phyloP scores from a whole-genome alignment of 164 flowering plant genomes.

The Houttuynia cordata region DNA sequence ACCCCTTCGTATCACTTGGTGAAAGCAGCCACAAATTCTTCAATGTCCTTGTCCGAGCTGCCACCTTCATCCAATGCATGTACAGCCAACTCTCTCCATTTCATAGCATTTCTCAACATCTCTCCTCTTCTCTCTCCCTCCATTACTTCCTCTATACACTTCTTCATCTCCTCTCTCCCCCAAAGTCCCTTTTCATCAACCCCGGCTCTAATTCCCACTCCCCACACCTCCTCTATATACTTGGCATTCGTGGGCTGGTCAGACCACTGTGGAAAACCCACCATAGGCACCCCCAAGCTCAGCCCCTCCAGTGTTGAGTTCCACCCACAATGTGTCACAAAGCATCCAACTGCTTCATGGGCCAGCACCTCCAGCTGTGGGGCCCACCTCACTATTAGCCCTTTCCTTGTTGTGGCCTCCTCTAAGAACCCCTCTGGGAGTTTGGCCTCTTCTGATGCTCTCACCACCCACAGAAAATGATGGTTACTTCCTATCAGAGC shows the following conservation, averaged over 20 bases:
- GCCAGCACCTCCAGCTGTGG: conserved; percentile 14
- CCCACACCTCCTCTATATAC: conserved; percentile 22
- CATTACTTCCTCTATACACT: conserved; percentile 20
- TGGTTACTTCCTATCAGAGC: conserved; percentile 7
- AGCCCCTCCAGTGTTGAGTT: conserved; percentile 24
- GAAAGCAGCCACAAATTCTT: conserved; percentile 10
- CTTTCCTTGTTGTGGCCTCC: conserved; percentile 7
- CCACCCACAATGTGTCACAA: conserved; percentile 19
- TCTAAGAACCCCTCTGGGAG: conserved; percentile 1
- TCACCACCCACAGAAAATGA: conserved; percentile 21
- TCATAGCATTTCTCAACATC: not conserved
- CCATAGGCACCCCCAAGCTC: conserved; percentile 28
- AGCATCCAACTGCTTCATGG: conserved; percentile 4
- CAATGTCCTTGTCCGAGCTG: conserved; percentile 19
- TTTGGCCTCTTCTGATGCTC: conserved; percentile 6
- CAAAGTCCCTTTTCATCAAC: conserved; percentile 15
- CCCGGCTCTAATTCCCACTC: conserved; percentile 14
- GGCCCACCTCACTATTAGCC: conserved; percentile 21
- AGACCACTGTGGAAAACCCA: conserved; percentile 20
- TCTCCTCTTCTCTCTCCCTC: conserved; percentile 10
- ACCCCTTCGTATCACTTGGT: no score
- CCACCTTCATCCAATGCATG: conserved; percentile 25
- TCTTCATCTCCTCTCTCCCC: conserved; percentile 18
- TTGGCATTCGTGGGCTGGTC: conserved; percentile 30
- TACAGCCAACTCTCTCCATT: conserved; percentile 20